phyloP scores from a whole-genome alignment of 2,329 filamentous ascomycete genomes.

The Claviceps citrina region DNA sequence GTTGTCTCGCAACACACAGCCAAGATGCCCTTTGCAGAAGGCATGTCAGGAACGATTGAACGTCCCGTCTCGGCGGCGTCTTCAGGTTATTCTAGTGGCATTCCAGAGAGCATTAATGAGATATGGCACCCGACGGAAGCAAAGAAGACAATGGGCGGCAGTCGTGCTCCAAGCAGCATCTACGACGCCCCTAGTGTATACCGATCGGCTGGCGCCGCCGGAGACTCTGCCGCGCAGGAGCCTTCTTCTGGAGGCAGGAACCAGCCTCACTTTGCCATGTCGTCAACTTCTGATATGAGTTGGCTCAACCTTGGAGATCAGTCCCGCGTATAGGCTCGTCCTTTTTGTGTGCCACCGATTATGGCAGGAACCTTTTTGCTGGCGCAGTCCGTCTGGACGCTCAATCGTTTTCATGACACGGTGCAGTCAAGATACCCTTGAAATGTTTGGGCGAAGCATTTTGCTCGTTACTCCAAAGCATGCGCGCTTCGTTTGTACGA shows the following conservation, averaged over 20 bases:
- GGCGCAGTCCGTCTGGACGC: background rate
- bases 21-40: constrained; percentile 37
- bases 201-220: constrained; percentile 26
- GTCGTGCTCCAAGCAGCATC: constrained; percentile 35
- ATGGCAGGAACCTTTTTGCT: background rate
- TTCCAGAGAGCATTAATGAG: constrained; percentile 47
- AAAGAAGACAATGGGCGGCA: constrained; percentile 32
- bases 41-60: constrained; percentile 46
- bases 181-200: constrained; percentile 32
- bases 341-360: background rate
- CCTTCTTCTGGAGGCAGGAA: constrained; percentile 22
- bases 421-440: background rate
- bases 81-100: constrained; percentile 47
- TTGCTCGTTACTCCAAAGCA: constrained; percentile 1
- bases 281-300: constrained; percentile 52
- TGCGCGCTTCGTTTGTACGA: background rate
- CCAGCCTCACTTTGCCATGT: constrained; percentile 35
- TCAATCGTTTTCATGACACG: background rate
- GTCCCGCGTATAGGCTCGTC: constrained; percentile 8
- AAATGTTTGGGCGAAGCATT: background rate
- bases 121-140: constrained; percentile 34
- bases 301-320: constrained; percentile 58
- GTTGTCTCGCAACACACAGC: constrained; percentile 46
- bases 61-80: constrained; percentile 34
- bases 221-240: constrained; percentile 16